Percentiles rank a stretch among this genome's conserved stretches.
These are phyloP conservation scores for Sclerospora graminicola DNA, from an alignment of 352 stramenopile species.

Conservation along the genomic window DNA sequence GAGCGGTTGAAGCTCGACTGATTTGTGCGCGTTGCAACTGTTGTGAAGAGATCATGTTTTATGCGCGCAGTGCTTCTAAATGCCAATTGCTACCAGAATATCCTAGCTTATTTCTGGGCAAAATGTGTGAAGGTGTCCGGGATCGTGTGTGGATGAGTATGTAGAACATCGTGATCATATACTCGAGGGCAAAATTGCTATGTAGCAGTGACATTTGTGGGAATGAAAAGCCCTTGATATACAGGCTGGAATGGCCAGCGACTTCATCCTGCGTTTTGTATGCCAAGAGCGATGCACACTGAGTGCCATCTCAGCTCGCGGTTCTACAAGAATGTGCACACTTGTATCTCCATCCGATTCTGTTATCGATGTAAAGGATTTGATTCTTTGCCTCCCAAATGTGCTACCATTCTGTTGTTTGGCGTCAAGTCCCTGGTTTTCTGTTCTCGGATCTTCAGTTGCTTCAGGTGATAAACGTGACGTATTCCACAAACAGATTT, in stretches of 20 bases:
- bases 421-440: too few relatives aligned
- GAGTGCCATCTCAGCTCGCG: conserved; percentile 58
- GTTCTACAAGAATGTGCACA: conserved; percentile 71
- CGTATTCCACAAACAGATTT: conserved; percentile 34
- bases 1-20: too few relatives aligned
- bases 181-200: conserved; percentile 49
- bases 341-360: conserved; percentile 69
- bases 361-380: too few relatives aligned
- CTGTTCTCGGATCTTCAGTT: too few relatives aligned
- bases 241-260: conserved; percentile 66
- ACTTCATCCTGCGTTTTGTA: conserved; percentile 88
- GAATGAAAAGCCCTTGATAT: conserved; percentile 81
- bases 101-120: too few relatives aligned
- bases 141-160: conserved; percentile 74
- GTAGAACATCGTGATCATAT: conserved; percentile 80
- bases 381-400: too few relatives aligned
- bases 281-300: conserved; percentile 69
- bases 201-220: conserved; percentile 71
- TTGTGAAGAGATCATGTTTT: too few relatives aligned
- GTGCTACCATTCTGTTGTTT: too few relatives aligned
- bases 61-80: too few relatives aligned
- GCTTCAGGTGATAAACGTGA: conserved; percentile 67
- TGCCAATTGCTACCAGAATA: too few relatives aligned
- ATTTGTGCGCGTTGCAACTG: too few relatives aligned
- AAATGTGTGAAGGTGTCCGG: conserved; percentile 81